A percentile compares a stretch with the other conserved stretches of the same genome.
These are phyloP conservation scores for Perkinsela sp. DNA, from an alignment of 208 protist genomes.

Conservation along the genomic window DNA sequence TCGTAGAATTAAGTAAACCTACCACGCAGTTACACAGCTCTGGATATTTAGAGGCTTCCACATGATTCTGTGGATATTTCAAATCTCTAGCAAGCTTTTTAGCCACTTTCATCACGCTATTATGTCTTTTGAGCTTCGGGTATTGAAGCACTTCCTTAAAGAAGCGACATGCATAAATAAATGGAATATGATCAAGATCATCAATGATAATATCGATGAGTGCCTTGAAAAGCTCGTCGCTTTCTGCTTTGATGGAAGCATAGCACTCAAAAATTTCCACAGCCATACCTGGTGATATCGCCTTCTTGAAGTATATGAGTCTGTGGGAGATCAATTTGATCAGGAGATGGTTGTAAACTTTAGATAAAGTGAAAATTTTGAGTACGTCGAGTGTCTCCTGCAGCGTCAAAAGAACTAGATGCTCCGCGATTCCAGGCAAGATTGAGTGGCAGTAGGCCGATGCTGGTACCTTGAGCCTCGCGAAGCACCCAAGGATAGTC, in stretches of 20 bases:
- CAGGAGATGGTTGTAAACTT: neutral
- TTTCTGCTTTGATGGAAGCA: neutral
- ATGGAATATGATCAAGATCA: no score
- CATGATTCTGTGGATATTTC: no score
- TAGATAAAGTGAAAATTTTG: constrained; percentile 1
- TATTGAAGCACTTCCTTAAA: no score
- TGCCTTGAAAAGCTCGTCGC: neutral
- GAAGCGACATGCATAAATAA: no score
- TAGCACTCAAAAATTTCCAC: neutral
- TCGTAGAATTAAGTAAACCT: no score
- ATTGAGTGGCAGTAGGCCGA: neutral
- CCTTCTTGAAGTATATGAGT: neutral
- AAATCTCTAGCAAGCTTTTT: no score
- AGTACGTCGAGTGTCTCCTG: neutral
- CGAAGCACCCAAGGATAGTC: neutral
- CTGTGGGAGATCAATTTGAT: neutral
- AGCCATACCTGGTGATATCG: neutral
- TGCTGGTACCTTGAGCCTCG: neutral
- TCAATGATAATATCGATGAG: no score
- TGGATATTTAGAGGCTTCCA: no score
- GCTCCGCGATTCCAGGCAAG: neutral
- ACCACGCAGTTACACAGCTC: no score
- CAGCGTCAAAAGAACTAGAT: neutral
- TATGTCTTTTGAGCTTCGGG: no score
- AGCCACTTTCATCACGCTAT: no score